Conservation (phyloP, 768 basidiomycete genomes). For the Boletus patriciae region DNA sequence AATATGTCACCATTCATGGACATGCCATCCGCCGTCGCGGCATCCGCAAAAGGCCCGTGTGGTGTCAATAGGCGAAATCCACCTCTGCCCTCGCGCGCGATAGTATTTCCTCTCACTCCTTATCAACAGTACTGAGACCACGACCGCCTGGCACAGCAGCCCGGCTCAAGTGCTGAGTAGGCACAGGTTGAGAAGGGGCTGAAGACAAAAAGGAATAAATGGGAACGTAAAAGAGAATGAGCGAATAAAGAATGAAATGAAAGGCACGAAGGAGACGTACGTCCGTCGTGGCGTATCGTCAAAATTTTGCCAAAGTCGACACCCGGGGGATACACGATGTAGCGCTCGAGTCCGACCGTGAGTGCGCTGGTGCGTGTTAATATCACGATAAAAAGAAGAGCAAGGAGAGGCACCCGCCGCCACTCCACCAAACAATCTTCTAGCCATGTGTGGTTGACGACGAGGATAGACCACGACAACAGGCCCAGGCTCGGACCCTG, state of each 20-base stretch:
- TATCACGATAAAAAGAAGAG: background rate
- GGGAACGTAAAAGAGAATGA: background rate
- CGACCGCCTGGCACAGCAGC: conserved; percentile 33
- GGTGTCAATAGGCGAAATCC: background rate
- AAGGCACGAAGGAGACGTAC: conserved; percentile 6
- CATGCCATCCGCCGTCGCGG: background rate
- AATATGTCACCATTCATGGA: background rate
- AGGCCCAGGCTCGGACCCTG: too few relatives aligned
- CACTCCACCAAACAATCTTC: conserved; percentile 88
- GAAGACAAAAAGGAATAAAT: too few relatives aligned
- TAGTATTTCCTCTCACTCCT: conserved; percentile 24
- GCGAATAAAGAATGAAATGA: background rate
- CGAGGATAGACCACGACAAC: conserved; percentile 82
- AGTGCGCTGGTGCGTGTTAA: conserved; percentile 38
- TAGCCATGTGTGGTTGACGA: conserved; percentile 89
- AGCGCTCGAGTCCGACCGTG: conserved; percentile 63
- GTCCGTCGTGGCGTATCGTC: conserved; percentile 18
- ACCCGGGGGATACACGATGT: conserved; percentile 66
- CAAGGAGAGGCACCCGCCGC: conserved; percentile 37
- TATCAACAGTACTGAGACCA: conserved; percentile 25
- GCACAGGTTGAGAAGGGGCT: conserved; percentile 8
- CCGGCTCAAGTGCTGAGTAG: conserved; percentile 10
- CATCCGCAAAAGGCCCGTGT: background rate
- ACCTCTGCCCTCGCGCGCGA: background rate
- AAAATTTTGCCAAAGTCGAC: conserved; percentile 58